Conservation (phyloP, 495 filamentous ascomycete species). For the Astrocystis sublimbata region DNA sequence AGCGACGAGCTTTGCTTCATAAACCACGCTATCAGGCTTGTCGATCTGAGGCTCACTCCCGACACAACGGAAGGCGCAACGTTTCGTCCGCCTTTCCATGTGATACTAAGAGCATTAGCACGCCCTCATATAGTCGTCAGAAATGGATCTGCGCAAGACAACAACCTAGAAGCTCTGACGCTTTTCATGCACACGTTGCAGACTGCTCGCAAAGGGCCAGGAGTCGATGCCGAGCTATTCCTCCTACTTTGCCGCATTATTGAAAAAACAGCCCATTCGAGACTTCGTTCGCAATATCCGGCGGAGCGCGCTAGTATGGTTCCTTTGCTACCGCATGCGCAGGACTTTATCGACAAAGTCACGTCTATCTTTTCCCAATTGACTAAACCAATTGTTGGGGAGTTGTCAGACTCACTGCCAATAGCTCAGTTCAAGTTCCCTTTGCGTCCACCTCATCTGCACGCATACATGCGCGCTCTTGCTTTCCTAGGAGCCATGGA, state of each 20-base stretch:
- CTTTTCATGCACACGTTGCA: constrained; percentile 22
- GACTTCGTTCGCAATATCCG: neutral
- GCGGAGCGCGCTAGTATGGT: neutral
- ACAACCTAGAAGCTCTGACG: constrained; percentile 24
- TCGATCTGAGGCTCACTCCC: constrained; percentile 19
- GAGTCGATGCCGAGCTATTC: constrained; percentile 27
- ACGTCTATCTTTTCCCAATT: constrained; percentile 21
- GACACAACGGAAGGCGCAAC: constrained; percentile 28
- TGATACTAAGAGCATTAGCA: constrained; percentile 30
- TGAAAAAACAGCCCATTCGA: constrained; percentile 24
- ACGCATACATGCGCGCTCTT: constrained; percentile 42
- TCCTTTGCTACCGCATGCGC: constrained; percentile 7
- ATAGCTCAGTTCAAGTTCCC: constrained; percentile 22
- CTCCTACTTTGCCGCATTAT: constrained; percentile 27
- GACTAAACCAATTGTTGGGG: constrained; percentile 1
- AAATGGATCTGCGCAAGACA: constrained; percentile 20
- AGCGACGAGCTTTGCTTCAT: constrained; percentile 21
- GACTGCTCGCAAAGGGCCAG: constrained; percentile 11
- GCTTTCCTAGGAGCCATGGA: constrained; percentile 34
- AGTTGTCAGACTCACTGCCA: neutral
- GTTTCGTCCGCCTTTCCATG: constrained; percentile 28
- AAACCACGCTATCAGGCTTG: constrained; percentile 31
- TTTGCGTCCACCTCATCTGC: constrained; percentile 33
- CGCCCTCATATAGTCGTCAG: constrained; percentile 25
- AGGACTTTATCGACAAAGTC: constrained; percentile 5